These are phyloP conservation scores for Myxozyma lipomycoides DNA, from an alignment of 805 yeast genomes.

Conservation along the genomic window DNA sequence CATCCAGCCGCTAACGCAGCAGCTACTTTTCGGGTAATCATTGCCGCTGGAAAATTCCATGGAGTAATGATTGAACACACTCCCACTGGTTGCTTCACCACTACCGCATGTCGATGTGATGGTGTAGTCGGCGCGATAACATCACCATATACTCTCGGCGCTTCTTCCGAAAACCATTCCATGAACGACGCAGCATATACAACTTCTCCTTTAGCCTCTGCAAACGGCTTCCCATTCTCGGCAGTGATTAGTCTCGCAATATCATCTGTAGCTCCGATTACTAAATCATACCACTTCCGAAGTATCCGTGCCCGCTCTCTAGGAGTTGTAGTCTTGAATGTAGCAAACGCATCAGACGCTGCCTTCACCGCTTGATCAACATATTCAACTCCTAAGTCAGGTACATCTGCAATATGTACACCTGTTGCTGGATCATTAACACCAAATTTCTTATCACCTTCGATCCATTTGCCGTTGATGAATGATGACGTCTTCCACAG, in stretches of 20 bases:
- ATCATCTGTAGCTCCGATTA: constrained; percentile 58
- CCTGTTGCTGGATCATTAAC: constrained; percentile 70
- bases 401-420: constrained; percentile 50
- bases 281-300: constrained; percentile 49
- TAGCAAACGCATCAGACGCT: constrained; percentile 52
- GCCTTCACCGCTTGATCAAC: constrained; percentile 49
- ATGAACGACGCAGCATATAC: constrained; percentile 67
- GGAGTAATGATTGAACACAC: constrained; percentile 77
- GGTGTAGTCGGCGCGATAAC: constrained; percentile 41
- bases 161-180: constrained; percentile 87
- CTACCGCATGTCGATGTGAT: constrained; percentile 45
- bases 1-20: constrained; percentile 81
- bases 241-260: constrained; percentile 59
- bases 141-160: constrained; percentile 68
- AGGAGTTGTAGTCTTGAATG: constrained; percentile 52
- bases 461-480: constrained; percentile 16
- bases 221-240: constrained; percentile 71
- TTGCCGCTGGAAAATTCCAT: constrained; percentile 78
- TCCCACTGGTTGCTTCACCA: constrained; percentile 73
- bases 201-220: constrained; percentile 71
- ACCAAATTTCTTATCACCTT: constrained; percentile 5
- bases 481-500: neutral
- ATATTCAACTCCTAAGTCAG: constrained; percentile 43
- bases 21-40: constrained; percentile 44
- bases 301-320: constrained; percentile 55